Evolutionary conservation across 495 filamentous ascomycete genomes (phyloP).

Genomic region (Aspergillus steynii): DNA sequence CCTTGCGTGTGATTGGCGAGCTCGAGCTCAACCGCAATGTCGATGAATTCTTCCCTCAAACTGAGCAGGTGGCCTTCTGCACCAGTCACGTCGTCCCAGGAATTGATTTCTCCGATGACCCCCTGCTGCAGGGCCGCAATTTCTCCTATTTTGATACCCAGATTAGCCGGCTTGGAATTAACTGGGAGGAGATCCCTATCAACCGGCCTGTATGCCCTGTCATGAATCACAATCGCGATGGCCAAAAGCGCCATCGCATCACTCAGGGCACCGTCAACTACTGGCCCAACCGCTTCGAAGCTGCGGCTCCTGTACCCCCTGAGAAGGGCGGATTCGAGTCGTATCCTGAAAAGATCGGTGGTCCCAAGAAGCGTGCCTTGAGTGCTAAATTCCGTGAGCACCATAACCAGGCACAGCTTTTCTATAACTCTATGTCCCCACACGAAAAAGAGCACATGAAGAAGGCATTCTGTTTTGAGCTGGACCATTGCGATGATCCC

Average conservation of each 20-base stretch:
- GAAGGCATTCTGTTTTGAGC: constrained; percentile 75
- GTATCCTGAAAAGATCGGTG: constrained; percentile 63
- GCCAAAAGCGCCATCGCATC: constrained; percentile 47
- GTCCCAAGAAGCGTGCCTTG: constrained; percentile 67
- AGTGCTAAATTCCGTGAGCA: constrained; percentile 83
- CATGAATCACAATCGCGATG: constrained; percentile 47
- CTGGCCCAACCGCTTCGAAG: constrained; percentile 80
- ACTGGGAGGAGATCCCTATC: constrained; percentile 85
- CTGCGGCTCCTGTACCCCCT: constrained; percentile 57
- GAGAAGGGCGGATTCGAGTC: constrained; percentile 70
- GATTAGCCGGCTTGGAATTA: constrained; percentile 75
- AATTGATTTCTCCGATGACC: constrained; percentile 85
- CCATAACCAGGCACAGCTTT: constrained; percentile 59
- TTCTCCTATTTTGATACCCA: constrained; percentile 91
- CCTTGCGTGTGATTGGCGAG: constrained; percentile 77
- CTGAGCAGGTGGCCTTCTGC: constrained; percentile 80
- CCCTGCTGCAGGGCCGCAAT: constrained; percentile 79
- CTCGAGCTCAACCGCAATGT: constrained; percentile 79
- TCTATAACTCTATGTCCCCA: constrained; percentile 78
- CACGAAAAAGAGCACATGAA: constrained; percentile 71
- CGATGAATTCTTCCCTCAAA: constrained; percentile 85
- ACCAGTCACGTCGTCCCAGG: constrained; percentile 84
- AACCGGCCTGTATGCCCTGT: constrained; percentile 74
- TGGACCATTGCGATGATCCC: constrained; percentile 88
- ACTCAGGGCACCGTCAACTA: constrained; percentile 78